Conservation (phyloP, 1,284 basidiomycete genomes). For the Marasmius sp. region DNA sequence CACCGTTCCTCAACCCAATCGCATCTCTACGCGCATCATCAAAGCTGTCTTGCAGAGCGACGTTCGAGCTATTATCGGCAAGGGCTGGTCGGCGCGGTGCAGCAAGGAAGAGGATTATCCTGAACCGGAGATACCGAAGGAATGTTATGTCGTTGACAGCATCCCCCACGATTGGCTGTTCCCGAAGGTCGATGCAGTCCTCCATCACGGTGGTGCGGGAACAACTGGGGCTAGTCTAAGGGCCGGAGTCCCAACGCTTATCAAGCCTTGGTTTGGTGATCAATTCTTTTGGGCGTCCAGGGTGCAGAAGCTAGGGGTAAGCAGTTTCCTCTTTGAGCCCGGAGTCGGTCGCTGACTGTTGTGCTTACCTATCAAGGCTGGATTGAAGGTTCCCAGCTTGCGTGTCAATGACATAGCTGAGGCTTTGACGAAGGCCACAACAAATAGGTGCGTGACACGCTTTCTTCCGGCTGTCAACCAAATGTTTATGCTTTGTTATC, state of each 20-base stretch:
- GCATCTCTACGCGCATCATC: conserved; percentile 62
- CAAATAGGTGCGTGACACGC: conserved; percentile 36
- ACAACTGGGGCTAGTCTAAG: conserved; percentile 69
- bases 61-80: conserved; percentile 73
- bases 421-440: conserved; percentile 56
- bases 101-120: conserved; percentile 35
- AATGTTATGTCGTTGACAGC: conserved; percentile 56
- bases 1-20: conserved; percentile 69
- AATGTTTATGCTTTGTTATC: not conserved
- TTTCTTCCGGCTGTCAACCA: conserved; percentile 3
- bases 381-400: conserved; percentile 49
- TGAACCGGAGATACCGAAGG: conserved; percentile 40
- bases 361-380: conserved; percentile 30
- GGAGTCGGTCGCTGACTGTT: conserved; percentile 2
- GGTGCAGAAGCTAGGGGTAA: conserved; percentile 59
- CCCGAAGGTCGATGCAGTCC: conserved; percentile 63
- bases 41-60: conserved; percentile 66
- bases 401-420: conserved; percentile 49
- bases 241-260: conserved; percentile 75
- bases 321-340: conserved; percentile 15
- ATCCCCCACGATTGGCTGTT: conserved; percentile 85
- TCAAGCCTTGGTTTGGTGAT: conserved; percentile 72
- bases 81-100: conserved; percentile 74
- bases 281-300: conserved; percentile 76
- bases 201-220: conserved; percentile 75